Conservation (phyloP, 192 early-diverging fungal genomes). For the Piromyces finnis region DNA sequence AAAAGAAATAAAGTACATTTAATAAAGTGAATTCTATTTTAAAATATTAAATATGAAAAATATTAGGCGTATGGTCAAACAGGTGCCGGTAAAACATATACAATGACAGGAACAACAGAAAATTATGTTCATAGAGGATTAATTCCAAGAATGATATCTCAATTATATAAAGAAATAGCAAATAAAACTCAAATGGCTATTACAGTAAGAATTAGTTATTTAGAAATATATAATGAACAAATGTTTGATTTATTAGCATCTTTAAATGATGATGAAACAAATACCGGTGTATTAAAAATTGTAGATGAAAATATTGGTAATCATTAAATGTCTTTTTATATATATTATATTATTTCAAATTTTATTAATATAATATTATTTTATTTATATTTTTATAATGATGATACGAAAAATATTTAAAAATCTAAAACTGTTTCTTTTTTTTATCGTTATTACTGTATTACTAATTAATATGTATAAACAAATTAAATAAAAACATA, state of each 20-base stretch:
- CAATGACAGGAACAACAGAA: slow-evolving; percentile 45
- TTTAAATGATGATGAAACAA: slow-evolving; percentile 5
- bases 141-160: slow-evolving; percentile 34
- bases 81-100: slow-evolving; percentile 42
- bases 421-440: too few relatives aligned
- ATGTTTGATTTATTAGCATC: slow-evolving; percentile 28
- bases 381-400: too few relatives aligned
- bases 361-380: too few relatives aligned
- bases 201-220: slow-evolving; percentile 25
- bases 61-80: slow-evolving; percentile 39
- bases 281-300: slow-evolving; percentile 12
- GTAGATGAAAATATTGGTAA: slow-evolving; percentile 34
- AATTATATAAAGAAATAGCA: slow-evolving; percentile 28
- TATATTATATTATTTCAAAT: too few relatives aligned
- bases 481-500: too few relatives aligned
- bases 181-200: slow-evolving; percentile 29
- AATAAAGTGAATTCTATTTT: too few relatives aligned
- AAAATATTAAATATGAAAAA: not conserved
- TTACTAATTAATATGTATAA: too few relatives aligned
- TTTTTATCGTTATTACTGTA: too few relatives aligned
- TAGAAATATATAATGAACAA: slow-evolving; percentile 44
- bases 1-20: too few relatives aligned
- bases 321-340: not conserved
- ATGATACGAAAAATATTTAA: too few relatives aligned
- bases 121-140: slow-evolving; percentile 46